A percentile compares a stretch with the other conserved stretches of the same genome.
These are phyloP conservation scores for Pseudogymnoascus sp. DNA, from an alignment of 2,329 filamentous ascomycete species.

Conservation along the genomic window DNA sequence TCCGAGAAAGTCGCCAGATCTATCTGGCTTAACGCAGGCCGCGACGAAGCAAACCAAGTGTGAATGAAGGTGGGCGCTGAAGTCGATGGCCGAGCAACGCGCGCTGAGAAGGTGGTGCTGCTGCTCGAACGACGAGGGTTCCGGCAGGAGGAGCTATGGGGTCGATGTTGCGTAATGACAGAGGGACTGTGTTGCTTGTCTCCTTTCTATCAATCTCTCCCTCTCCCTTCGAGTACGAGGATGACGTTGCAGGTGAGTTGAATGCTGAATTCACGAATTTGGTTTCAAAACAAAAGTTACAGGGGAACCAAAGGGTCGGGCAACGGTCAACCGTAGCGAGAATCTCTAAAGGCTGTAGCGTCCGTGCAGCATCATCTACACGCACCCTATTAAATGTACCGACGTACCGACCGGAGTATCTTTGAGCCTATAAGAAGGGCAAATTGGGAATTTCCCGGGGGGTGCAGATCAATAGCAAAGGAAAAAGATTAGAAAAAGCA, in stretches of 20 bases:
- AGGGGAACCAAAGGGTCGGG: conserved; percentile 10
- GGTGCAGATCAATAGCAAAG: neutral
- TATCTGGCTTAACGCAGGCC: conserved; percentile 3
- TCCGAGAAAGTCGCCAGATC: neutral
- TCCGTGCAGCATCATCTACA: neutral
- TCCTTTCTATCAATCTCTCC: neutral
- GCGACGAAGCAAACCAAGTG: conserved; percentile 1
- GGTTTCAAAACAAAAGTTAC: conserved; percentile 11
- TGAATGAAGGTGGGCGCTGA: conserved; percentile 1
- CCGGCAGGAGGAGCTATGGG: neutral
- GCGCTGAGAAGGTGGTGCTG: neutral
- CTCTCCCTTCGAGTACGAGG: conserved; percentile 6
- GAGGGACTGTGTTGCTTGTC: neutral
- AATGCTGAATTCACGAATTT: conserved; percentile 6
- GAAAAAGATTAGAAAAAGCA: neutral
- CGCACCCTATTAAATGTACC: neutral
- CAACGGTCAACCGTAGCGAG: conserved; percentile 8
- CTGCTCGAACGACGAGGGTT: neutral
- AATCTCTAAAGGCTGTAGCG: conserved; percentile 6
- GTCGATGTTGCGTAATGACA: neutral
- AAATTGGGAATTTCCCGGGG: neutral
- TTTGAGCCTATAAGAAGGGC: neutral
- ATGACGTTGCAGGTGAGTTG: neutral
- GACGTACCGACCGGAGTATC: neutral
- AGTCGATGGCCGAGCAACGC: conserved; percentile 1